phyloP scores from a whole-genome alignment of 805 yeast genomes.

The Isabelozyma pseudorhagii region DNA sequence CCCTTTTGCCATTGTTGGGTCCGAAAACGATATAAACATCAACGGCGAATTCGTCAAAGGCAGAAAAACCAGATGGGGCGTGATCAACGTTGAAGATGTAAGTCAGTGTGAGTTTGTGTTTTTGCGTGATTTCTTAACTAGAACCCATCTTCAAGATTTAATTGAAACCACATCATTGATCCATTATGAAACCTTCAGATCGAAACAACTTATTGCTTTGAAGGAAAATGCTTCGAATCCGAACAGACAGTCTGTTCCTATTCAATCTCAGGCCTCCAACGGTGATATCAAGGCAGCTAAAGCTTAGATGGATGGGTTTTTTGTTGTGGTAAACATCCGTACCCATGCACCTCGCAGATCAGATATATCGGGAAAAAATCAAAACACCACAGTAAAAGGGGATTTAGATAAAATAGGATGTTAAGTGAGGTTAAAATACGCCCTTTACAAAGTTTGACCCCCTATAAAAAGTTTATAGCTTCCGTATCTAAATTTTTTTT shows the following conservation, averaged over 20 bases:
- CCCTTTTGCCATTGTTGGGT: slow-evolving; percentile 95
- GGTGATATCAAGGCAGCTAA: neutral
- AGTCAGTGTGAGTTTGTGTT: slow-evolving; percentile 94
- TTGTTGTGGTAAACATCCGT: neutral
- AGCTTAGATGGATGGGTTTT: neutral
- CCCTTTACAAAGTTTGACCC: too few species aligned
- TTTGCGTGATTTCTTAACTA: slow-evolving; percentile 87
- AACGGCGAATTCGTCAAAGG: slow-evolving; percentile 84
- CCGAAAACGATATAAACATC: slow-evolving; percentile 71
- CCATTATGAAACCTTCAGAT: slow-evolving; percentile 91
- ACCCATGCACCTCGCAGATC: neutral
- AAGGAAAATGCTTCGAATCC: slow-evolving; percentile 78
- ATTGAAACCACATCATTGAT: slow-evolving; percentile 85
- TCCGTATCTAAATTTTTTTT: too few species aligned
- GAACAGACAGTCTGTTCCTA: slow-evolving; percentile 30
- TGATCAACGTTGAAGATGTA: slow-evolving; percentile 89
- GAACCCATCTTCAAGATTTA: slow-evolving; percentile 93
- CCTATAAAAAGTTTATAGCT: too few species aligned
- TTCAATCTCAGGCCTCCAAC: neutral
- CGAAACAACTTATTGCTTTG: slow-evolving; percentile 89
- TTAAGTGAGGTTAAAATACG: too few species aligned
- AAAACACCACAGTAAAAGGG: neutral
- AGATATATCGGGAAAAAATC: neutral
- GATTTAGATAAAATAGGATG: neutral
- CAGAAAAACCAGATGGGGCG: slow-evolving; percentile 91